Evolutionary conservation across 805 yeast species (phyloP), one percentile per base, ranked within the genome.

Genomic region (Metschnikowia henanensis): DNA sequence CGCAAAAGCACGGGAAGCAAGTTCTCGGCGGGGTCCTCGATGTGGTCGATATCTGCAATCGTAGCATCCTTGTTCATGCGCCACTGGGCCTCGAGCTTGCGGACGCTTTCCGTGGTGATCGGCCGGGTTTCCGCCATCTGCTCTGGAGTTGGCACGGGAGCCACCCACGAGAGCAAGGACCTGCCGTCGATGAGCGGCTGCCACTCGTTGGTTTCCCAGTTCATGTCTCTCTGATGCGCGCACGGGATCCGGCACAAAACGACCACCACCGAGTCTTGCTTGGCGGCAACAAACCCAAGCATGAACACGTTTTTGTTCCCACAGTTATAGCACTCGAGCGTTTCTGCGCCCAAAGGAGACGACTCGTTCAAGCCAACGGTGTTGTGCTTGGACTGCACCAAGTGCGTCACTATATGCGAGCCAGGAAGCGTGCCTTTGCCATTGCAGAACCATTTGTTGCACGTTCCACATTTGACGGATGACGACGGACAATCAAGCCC

Each of bases 121-220:
- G 72, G 58, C 33, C 77, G 73, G 1, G 90, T 74, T 35, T 68
- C 68, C n/a, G 80, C 56, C 44, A 72, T 61, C 37, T 83, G 86
- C 22, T 79, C 87, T 42, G 83, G 89, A 1, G 72, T 56, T 0
- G 96, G 95, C 4, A 68, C 72, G 2, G 80, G 70, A 0, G 89
- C 91, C 10, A 91, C 79, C 97, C 97, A 91, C 1, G 88, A 69
- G 44, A 91, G 68, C 45, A 91, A 79, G 50, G 79, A 83, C 30
- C 95, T 73, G 51, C 88, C 84, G 52, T 85, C 92, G 44, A 91
- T 87, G 43, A 91, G 68, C 0, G 96, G 77, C 57, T 84, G 88
- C 97, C 97, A 91, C 47, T 86, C 84, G 32, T 73, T 77, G 0
- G 91, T 83, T 56, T 89, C 96, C 97, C 97, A 91, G 56, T 83